Conservation (phyloP, 176 grass and related monocot genomes). For the Cenchrus americanus region DNA sequence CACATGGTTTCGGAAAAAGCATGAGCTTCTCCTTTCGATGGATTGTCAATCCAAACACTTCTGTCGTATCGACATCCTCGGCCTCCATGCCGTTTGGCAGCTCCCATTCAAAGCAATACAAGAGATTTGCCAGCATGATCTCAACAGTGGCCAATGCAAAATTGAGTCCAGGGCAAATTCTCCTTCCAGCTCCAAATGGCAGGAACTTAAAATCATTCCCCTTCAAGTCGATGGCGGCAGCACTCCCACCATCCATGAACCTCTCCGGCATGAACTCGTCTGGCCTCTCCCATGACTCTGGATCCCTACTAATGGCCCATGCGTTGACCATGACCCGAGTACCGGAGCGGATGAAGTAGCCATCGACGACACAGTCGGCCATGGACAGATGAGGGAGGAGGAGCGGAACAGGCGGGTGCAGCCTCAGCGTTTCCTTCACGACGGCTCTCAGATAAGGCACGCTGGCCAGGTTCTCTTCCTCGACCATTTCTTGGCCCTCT, state of each 20-base stretch:
- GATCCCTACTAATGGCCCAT: constrained; percentile 25
- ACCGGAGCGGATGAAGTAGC: constrained; percentile 37
- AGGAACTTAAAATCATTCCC: constrained; percentile 33
- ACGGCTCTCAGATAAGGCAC: constrained; percentile 44
- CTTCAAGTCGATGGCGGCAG: not conserved
- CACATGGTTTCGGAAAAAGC: too few species aligned
- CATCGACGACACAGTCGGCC: constrained; percentile 31
- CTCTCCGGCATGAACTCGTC: constrained; percentile 40
- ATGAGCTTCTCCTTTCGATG: too few species aligned
- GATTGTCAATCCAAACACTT: too few species aligned
- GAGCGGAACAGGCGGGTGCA: constrained; percentile 50
- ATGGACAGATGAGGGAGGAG: constrained; percentile 29
- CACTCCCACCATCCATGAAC: constrained; percentile 22
- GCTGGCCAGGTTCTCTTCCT: constrained; percentile 28
- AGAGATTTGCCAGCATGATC: too few species aligned
- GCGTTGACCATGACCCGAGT: constrained; percentile 46
- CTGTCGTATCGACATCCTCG: too few species aligned
- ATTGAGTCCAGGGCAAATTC: constrained; percentile 53
- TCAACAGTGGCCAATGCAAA: not conserved
- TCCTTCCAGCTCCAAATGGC: constrained; percentile 34
- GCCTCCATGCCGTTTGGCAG: too few species aligned
- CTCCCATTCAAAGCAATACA: too few species aligned
- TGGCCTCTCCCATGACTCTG: not conserved
- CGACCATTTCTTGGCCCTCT: constrained; percentile 9
- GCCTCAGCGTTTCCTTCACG: constrained; percentile 49